Conservation (phyloP, 768 basidiomycete genomes). For the Saitozyma podzolica region DNA sequence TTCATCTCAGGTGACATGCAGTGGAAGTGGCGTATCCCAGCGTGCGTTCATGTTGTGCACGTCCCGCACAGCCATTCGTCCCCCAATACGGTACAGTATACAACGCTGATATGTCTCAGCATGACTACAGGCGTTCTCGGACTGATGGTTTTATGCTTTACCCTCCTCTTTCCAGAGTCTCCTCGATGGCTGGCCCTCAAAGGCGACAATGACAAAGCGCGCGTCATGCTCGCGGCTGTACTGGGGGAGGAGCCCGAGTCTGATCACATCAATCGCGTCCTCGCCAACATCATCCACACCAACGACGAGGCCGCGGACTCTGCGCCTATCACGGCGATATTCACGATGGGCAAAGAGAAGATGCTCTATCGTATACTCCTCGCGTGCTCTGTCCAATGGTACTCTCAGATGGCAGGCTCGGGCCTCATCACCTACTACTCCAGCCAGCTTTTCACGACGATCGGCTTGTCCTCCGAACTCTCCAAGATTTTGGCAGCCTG, state of each 20-base stretch:
- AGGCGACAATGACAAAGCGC: constrained; percentile 19
- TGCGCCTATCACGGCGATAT: constrained; percentile 17
- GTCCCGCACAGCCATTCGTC: too few relatives aligned
- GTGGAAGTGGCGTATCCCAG: constrained; percentile 23
- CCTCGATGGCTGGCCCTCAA: constrained; percentile 54
- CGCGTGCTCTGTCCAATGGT: constrained; percentile 19
- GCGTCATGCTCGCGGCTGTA: constrained; percentile 16
- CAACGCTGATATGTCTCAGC: constrained; percentile 1
- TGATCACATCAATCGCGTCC: constrained; percentile 12
- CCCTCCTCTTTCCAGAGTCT: constrained; percentile 32
- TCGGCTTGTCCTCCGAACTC: constrained; percentile 21
- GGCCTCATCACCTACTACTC: constrained; percentile 34
- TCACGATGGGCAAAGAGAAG: constrained; percentile 27
- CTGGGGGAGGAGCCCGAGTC: constrained; percentile 15
- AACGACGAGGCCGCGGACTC: constrained; percentile 19
- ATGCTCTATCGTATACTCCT: constrained; percentile 25
- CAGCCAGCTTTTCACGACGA: constrained; percentile 19
- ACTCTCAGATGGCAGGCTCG: constrained; percentile 24
- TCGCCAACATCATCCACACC: constrained; percentile 9
- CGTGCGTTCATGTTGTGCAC: constrained; percentile 5
- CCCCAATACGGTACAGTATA: not conserved
- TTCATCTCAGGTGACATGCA: not conserved
- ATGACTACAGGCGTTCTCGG: constrained; percentile 31
- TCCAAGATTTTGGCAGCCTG: constrained; percentile 23
- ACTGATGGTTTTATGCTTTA: constrained; percentile 19